Percentiles rank a stretch among this genome's conserved stretches.
Conservation (phyloP, 495 filamentous ascomycete genomes). For the Sphaerosporella brunnea region DNA sequence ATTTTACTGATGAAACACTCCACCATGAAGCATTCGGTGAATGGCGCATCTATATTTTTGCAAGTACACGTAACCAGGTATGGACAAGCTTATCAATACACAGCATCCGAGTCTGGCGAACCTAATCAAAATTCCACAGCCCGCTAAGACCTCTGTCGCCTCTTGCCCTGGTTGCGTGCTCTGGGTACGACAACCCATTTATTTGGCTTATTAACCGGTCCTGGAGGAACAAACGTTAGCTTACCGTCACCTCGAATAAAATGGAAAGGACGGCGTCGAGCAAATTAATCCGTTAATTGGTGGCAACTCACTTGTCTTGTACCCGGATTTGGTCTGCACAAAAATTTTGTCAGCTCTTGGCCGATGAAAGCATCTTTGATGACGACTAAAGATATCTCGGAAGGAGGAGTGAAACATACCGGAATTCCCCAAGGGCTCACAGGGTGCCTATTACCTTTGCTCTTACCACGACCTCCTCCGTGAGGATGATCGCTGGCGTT, state of each 20-base stretch:
- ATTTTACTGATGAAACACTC: too few relatives aligned
- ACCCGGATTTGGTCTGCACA: conserved; percentile 75
- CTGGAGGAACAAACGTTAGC: conserved; percentile 6
- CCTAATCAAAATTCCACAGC: neutral
- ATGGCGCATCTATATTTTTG: too few relatives aligned
- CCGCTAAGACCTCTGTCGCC: conserved; percentile 23
- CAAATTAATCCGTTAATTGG: too few relatives aligned
- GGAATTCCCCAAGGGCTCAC: conserved; percentile 91
- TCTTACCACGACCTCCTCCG: conserved; percentile 96
- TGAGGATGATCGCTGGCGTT: conserved; percentile 95
- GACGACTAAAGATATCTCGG: too few relatives aligned
- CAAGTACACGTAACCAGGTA: too few relatives aligned
- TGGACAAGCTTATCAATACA: too few relatives aligned
- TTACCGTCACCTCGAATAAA: too few relatives aligned
- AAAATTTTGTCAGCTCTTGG: too few relatives aligned
- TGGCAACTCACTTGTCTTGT: conserved; percentile 65
- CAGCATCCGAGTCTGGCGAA: too few relatives aligned
- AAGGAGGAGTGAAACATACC: conserved; percentile 36
- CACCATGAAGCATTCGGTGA: too few relatives aligned
- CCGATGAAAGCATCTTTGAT: too few relatives aligned
- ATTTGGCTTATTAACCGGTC: conserved; percentile 48
- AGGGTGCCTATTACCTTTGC: conserved; percentile 88
- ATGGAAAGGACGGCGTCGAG: too few relatives aligned
- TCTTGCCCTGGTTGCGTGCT: conserved; percentile 60
- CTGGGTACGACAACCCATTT: conserved; percentile 62